Percentiles rank a stretch among this genome's conserved stretches.
Evolutionary conservation across 2,329 filamentous ascomycete genomes (phyloP).

Genomic region (Bimuria novae-zelandiae): DNA sequence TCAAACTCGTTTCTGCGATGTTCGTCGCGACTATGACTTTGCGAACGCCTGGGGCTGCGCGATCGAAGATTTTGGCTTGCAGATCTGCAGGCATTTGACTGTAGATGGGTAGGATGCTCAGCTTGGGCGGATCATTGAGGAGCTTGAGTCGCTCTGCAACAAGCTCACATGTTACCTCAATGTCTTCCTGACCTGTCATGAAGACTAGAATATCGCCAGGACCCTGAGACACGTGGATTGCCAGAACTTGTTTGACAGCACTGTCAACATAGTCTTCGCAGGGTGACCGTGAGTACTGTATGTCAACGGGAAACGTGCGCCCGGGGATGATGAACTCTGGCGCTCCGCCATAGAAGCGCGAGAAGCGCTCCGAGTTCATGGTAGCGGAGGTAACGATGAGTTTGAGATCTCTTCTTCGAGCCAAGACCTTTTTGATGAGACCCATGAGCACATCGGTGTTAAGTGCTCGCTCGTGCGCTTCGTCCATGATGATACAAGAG

Average conservation of each 20-base stretch:
- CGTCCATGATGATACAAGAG: constrained; percentile 99
- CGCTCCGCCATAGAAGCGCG: constrained; percentile 92
- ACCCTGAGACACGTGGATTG: constrained; percentile 95
- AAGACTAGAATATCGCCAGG: constrained; percentile 94
- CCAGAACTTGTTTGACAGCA: constrained; percentile 91
- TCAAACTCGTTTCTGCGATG: constrained; percentile 96
- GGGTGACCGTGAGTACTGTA: constrained; percentile 91
- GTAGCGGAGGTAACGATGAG: constrained; percentile 97
- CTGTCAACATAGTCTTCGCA: constrained; percentile 98
- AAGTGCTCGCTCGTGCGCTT: constrained; percentile 93
- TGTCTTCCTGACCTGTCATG: constrained; percentile 99
- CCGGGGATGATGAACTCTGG: constrained; percentile 97
- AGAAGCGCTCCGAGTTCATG: constrained; percentile 97
- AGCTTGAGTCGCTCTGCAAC: constrained; percentile 84
- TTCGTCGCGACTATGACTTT: constrained; percentile 99
- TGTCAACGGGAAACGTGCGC: constrained; percentile 93
- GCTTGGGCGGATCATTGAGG: constrained; percentile 90
- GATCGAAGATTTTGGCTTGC: constrained; percentile 97
- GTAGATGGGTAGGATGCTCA: constrained; percentile 96
- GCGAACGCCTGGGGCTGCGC: constrained; percentile 83
- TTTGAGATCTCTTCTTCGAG: constrained; percentile 86
- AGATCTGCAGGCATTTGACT: constrained; percentile 99
- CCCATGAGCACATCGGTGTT: constrained; percentile 99
- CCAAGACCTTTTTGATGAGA: constrained; percentile 93
- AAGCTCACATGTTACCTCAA: constrained; percentile 93